Base-by-base conservation (phyloP, 805 yeast species). In the Tanozyma kutaoensis region DNA sequence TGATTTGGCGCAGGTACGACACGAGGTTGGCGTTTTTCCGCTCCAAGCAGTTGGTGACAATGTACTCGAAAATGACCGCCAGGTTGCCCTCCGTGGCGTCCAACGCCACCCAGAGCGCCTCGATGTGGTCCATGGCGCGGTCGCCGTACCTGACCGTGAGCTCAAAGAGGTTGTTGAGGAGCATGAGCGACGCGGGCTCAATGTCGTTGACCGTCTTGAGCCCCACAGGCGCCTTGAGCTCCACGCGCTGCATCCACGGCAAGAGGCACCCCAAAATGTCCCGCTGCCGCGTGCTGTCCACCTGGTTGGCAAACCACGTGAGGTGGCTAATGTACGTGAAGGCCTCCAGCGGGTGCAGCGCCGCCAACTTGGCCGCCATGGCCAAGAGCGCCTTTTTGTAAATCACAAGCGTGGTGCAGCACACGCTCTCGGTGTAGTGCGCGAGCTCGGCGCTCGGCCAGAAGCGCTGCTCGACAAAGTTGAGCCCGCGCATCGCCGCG, bases 91-190 rank as follows among this genome's bases (percentile, higher is more conserved):
- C 64, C 16, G 69, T 65, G n/a, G 68, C 65, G 1, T 93, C 95
- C n/a, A 91, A 57, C 0, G 96, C 88, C 4, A 81, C 84, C 99
- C 99, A 91, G 14, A 91, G 51, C 0, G 93, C 93, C 47, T 86
- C 96, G 8, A 91, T 82, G 40, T 85, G 97, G 40, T 77, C 78
- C 24, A 82, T 81, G 38, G 82, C 72, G 10, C 62, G 59, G 25
- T 76, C 75, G 27, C 86, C 72, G 39, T 76, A 80, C 32, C 72
- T 72, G 20, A 84, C 72, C 0, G 96, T 84, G 22, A 91, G 76
- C 38, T 82, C 96, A 46, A 86, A 72, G 29, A 88, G 52, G 36
- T 86, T 85, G 34, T 68, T 69, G 37, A 88, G 43, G 2, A 84
- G 82, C 93, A 86, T 82, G 26, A 64, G 47, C 1, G 61, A 53